These are phyloP conservation scores for Papiliotrema laurentii DNA, from an alignment of 1,284 basidiomycete species.

Conservation along the genomic window DNA sequence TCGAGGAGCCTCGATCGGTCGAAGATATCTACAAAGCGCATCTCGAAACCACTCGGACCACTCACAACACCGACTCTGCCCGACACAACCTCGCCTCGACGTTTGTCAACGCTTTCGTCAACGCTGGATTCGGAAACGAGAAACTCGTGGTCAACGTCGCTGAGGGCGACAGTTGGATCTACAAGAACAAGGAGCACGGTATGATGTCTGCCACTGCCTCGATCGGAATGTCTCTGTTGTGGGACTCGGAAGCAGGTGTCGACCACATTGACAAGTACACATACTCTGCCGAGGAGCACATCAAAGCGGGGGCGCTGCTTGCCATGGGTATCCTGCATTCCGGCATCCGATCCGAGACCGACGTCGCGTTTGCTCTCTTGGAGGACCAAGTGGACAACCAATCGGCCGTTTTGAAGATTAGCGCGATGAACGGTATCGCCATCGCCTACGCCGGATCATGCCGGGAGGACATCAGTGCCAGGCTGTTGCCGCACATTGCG, in stretches of 20 bases:
- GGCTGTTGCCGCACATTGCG: slow-evolving; percentile 72
- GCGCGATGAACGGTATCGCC: slow-evolving; percentile 83
- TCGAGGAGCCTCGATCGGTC: slow-evolving; percentile 80
- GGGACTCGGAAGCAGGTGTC: slow-evolving; percentile 94
- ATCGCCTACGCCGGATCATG: slow-evolving; percentile 92
- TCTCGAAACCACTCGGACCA: slow-evolving; percentile 70
- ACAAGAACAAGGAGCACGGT: slow-evolving; percentile 98
- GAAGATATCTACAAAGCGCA: slow-evolving; percentile 99
- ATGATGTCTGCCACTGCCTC: slow-evolving; percentile 97
- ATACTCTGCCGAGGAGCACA: slow-evolving; percentile 92
- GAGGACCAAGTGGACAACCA: slow-evolving; percentile 89
- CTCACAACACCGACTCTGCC: slow-evolving; percentile 83
- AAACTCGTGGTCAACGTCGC: slow-evolving; percentile 96
- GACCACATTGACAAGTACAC: slow-evolving; percentile 97
- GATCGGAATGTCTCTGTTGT: slow-evolving; percentile 85
- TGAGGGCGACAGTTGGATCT: slow-evolving; percentile 96
- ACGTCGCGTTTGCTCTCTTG: slow-evolving; percentile 86
- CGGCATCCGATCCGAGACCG: slow-evolving; percentile 86
- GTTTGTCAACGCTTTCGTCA: slow-evolving; percentile 98
- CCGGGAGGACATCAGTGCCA: slow-evolving; percentile 74
- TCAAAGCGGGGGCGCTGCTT: slow-evolving; percentile 94
- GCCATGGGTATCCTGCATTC: slow-evolving; percentile 92
- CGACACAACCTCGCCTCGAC: slow-evolving; percentile 92
- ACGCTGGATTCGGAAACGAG: slow-evolving; percentile 98
- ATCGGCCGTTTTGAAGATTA: slow-evolving; percentile 74